phyloP scores from a whole-genome alignment of 768 basidiomycete species.

The Leucosporidium yakuticum region DNA sequence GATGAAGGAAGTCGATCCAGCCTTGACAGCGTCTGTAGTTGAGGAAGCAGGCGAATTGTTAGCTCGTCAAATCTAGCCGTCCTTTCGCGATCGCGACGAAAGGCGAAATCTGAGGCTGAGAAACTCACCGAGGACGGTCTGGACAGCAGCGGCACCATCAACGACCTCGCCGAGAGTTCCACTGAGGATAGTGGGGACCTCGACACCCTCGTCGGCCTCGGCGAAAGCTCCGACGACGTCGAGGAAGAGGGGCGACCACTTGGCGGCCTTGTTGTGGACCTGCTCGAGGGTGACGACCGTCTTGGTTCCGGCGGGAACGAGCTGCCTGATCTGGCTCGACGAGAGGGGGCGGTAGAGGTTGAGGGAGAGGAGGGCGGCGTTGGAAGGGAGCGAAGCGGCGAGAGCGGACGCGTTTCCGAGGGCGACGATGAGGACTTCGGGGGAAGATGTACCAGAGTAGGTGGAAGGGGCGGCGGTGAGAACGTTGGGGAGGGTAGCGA shows the following conservation, averaged over 20 bases:
- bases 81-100: conserved; percentile 35
- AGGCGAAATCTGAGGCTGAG: conserved; percentile 21
- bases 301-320: conserved; percentile 58
- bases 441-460: conserved; percentile 52
- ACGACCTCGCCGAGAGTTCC: conserved; percentile 56
- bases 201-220: conserved; percentile 45
- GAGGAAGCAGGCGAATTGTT: background rate
- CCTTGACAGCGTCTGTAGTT: conserved; percentile 21
- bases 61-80: conserved; percentile 21
- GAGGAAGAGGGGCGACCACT: conserved; percentile 82
- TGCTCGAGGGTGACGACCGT: conserved; percentile 79
- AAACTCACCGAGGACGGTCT: conserved; percentile 49
- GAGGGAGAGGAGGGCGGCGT: conserved; percentile 44
- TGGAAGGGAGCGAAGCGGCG: conserved; percentile 47
- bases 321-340: conserved; percentile 52
- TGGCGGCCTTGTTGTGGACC: conserved; percentile 64
- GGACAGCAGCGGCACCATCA: conserved; percentile 39
- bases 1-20: conserved; percentile 40
- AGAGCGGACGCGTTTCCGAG: conserved; percentile 56
- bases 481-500: conserved; percentile 49
- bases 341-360: conserved; percentile 66
- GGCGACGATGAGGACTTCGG: conserved; percentile 64
- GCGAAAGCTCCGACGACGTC: conserved; percentile 71
- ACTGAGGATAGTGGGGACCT: conserved; percentile 55
- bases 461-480: conserved; percentile 47